Percentiles rank a stretch among this genome's conserved stretches.
Conservation (phyloP, 306 rosid species). For the Clitoria ternatea region DNA sequence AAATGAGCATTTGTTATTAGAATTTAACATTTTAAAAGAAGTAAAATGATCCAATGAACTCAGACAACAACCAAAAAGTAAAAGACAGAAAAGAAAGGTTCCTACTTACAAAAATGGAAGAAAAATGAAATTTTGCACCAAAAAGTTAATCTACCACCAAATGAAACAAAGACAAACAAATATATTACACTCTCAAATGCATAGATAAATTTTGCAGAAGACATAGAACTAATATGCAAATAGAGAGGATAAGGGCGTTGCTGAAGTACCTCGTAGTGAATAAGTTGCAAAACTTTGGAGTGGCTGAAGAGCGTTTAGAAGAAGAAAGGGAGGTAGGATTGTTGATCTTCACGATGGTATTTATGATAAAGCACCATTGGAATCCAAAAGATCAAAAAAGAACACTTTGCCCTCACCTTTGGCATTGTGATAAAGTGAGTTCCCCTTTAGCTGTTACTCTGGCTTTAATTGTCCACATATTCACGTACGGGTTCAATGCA, state of each 20-base stretch:
- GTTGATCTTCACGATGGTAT: too few species aligned
- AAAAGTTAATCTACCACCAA: background rate
- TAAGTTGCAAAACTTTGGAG: slow-evolving; percentile 66
- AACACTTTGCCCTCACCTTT: slow-evolving; percentile 93
- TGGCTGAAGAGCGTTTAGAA: slow-evolving; percentile 48
- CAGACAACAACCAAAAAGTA: too few species aligned
- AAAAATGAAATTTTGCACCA: too few species aligned
- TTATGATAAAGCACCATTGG: slow-evolving; percentile 73
- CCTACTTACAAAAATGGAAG: too few species aligned
- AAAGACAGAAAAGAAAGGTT: too few species aligned
- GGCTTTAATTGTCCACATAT: slow-evolving; percentile 82
- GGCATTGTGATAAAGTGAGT: slow-evolving; percentile 62
- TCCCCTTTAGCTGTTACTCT: slow-evolving; percentile 86
- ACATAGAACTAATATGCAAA: background rate
- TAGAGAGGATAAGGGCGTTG: background rate
- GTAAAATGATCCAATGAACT: too few species aligned
- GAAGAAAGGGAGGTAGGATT: slow-evolving; percentile 47
- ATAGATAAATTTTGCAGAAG: background rate
- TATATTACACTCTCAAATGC: background rate
- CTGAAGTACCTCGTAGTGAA: slow-evolving; percentile 70
- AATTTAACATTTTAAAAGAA: too few species aligned
- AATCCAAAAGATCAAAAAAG: slow-evolving; percentile 85
- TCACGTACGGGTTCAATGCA: slow-evolving; percentile 74
- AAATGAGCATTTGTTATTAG: too few species aligned
- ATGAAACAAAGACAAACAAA: background rate